Evolutionary conservation across 2,329 filamentous ascomycete species (phyloP).

Genomic region (Xylaria arbuscula): DNA sequence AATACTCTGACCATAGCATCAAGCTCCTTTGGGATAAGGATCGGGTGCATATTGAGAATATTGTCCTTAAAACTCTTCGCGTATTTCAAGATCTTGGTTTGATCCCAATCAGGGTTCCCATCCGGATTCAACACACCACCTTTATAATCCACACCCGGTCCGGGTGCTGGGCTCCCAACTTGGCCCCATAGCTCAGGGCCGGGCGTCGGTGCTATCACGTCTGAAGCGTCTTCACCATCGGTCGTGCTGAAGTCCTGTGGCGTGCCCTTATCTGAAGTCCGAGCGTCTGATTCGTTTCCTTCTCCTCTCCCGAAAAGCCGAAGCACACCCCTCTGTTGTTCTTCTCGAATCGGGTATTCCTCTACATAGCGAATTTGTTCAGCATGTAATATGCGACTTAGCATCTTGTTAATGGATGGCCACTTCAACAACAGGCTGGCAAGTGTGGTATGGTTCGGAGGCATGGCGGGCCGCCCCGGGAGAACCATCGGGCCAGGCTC

Average conservation of each 20-base stretch:
- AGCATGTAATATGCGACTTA: conserved; percentile 60
- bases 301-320: conserved; percentile 84
- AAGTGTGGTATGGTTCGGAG: conserved; percentile 89
- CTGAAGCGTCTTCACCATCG: conserved; percentile 59
- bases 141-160: conserved; percentile 51
- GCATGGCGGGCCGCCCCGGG: conserved; percentile 75
- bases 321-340: conserved; percentile 78
- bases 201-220: conserved; percentile 65
- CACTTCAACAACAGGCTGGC: conserved; percentile 83
- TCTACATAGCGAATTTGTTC: conserved; percentile 67
- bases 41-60: conserved; percentile 74
- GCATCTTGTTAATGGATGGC: conserved; percentile 74
- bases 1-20: conserved; percentile 65
- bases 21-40: conserved; percentile 66
- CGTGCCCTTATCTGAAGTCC: conserved; percentile 60
- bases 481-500: conserved; percentile 64
- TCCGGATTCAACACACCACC: conserved; percentile 55
- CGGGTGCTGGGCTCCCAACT: conserved; percentile 62
- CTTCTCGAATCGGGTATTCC: conserved; percentile 80
- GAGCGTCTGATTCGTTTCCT: conserved; percentile 66
- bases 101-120: conserved; percentile 66
- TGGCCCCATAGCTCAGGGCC: conserved; percentile 68
- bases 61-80: conserved; percentile 69
- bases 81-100: conserved; percentile 62
- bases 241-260: conserved; percentile 51